These are phyloP conservation scores for Heritiera fomes DNA, from an alignment of 345 rosid species.

Conservation along the genomic window DNA sequence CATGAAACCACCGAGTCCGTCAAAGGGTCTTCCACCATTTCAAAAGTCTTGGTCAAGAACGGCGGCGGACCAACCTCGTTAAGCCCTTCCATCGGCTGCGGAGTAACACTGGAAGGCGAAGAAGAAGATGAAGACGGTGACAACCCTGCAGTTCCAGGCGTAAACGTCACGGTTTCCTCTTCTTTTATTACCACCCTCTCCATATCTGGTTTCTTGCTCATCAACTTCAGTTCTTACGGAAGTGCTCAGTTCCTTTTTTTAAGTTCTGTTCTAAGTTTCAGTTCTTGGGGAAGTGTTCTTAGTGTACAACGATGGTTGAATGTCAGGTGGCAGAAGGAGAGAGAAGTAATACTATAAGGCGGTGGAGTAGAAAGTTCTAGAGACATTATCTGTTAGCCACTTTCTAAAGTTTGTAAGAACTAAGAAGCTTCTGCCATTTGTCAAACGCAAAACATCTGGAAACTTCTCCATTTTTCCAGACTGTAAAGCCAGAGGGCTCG, in stretches of 20 bases:
- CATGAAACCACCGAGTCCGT: conserved; percentile 63
- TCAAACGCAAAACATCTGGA: neutral
- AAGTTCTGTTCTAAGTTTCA: neutral
- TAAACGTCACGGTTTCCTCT: conserved; percentile 41
- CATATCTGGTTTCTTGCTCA: conserved; percentile 21
- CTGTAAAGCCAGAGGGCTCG: neutral
- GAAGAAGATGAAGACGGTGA: conserved; percentile 48
- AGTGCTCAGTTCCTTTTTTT: neutral
- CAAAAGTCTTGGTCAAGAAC: conserved; percentile 64
- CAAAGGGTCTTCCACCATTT: conserved; percentile 63
- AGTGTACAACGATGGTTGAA: neutral
- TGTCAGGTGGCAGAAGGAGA: neutral
- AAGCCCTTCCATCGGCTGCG: conserved; percentile 69
- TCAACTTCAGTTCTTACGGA: too few relatives aligned
- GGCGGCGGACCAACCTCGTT: conserved; percentile 80
- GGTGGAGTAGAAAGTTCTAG: neutral
- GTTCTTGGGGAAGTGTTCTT: neutral
- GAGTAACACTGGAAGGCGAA: conserved; percentile 39
- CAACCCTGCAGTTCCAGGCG: neutral
- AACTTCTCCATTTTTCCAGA: conserved; percentile 7
- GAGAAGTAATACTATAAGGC: neutral
- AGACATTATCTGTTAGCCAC: neutral
- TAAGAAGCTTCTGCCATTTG: neutral
- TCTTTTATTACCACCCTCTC: conserved; percentile 36
- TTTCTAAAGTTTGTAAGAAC: neutral